Percentiles rank a stretch among this genome's conserved stretches.
Evolutionary conservation across 495 filamentous ascomycete genomes (phyloP).

Genomic region (Penicillium dipodomyicola): DNA sequence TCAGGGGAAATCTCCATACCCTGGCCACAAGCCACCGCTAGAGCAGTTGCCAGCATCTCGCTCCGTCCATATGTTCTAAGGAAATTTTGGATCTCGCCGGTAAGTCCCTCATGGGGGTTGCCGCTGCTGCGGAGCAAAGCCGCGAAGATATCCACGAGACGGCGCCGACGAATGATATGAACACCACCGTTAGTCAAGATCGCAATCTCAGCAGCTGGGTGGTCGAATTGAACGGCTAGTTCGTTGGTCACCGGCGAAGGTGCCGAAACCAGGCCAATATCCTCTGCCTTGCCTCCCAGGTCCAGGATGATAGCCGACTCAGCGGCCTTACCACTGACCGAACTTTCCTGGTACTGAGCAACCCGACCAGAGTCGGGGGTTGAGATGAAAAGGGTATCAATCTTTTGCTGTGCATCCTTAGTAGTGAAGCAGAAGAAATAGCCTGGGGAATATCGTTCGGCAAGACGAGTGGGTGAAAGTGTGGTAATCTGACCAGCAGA

Average conservation of each 20-base stretch:
- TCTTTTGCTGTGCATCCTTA: conserved; percentile 48
- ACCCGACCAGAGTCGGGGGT: conserved; percentile 84
- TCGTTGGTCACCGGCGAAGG: conserved; percentile 84
- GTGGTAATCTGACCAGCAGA: conserved; percentile 37
- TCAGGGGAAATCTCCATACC: conserved; percentile 73
- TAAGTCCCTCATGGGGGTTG: conserved; percentile 73
- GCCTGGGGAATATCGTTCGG: conserved; percentile 75
- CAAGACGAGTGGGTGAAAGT: conserved; percentile 54
- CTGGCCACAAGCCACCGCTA: conserved; percentile 96
- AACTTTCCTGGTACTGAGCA: conserved; percentile 53
- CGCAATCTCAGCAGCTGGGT: conserved; percentile 74
- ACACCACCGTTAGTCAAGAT: conserved; percentile 88
- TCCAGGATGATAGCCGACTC: conserved; percentile 77
- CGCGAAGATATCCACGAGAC: conserved; percentile 92
- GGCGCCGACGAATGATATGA: conserved; percentile 74
- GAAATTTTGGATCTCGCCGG: conserved; percentile 77
- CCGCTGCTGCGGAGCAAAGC: conserved; percentile 67
- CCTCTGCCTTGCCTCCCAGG: conserved; percentile 67
- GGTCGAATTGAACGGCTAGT: conserved; percentile 88
- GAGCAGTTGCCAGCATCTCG: conserved; percentile 83
- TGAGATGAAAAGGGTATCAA: conserved; percentile 76
- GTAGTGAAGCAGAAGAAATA: conserved; percentile 82
- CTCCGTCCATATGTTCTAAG: conserved; percentile 76
- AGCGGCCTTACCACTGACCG: conserved; percentile 46
- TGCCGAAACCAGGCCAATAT: conserved; percentile 69